Evolutionary conservation across 75 land plant species (phyloP), one percentile per base, ranked within the genome.

Genomic region (Pinus taeda): DNA sequence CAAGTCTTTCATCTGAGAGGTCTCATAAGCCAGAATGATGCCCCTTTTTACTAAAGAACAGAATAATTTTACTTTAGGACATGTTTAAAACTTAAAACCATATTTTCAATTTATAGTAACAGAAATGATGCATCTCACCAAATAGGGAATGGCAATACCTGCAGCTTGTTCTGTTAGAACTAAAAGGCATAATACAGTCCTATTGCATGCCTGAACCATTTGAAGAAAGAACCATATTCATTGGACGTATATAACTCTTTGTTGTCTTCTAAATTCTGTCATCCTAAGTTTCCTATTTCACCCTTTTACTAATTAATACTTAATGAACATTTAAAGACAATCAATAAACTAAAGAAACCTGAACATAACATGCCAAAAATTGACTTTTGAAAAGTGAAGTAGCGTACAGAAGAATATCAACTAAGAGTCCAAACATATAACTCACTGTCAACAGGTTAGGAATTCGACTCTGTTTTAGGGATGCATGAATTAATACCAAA

Each of bases 301-400:
- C n/a, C 49, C 3, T 42, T 7, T 42, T 69, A 42, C 36, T 4
- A 30, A 15, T 33, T 30, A 15, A 20, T 69, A 69, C 8, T 39
- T 42, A 20, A n/a, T 9, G 3, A 69, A 20, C 18, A 7, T 69
- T 69, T 4, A 3, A 3, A 17, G 45, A 69, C 42, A 21, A 69
- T 69, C 21, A 39, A 45, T 20, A 69, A n/a, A 69, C 33, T 65
- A 69, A 42, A 42, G 21, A 39, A 69, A 69, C 55, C 72, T n/a
- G 6, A n/a, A 42, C 72, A 69, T 69, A 69, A 42, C 21, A 69
- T 69, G 55, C 49, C 72, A 69, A 9, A 69, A 39, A 8, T 42
- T 69, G 8, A 69, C 15, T 69, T 17, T 3, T 69, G 24, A 37
- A 39, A 69, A 69, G 72, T 69, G 24, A 53, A 69, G 53, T 42